A percentile compares a stretch with the other conserved stretches of the same genome.
Conservation (phyloP, 2,329 filamentous ascomycete species). For the Neonectria faginata region DNA sequence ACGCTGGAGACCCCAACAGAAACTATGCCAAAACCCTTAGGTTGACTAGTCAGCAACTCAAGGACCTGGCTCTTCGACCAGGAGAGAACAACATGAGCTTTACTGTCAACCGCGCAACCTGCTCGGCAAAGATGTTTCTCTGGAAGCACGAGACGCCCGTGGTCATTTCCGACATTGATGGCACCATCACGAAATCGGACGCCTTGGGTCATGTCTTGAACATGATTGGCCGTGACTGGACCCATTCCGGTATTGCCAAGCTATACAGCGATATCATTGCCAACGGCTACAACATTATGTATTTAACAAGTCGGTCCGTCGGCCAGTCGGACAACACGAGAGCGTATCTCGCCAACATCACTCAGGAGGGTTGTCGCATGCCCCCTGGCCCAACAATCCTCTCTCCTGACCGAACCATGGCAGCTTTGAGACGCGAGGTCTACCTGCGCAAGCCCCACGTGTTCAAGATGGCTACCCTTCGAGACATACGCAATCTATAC, state of each 20-base stretch:
- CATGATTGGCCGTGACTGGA: constrained; percentile 98
- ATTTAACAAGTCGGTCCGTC: constrained; percentile 92
- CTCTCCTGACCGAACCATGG: constrained; percentile 94
- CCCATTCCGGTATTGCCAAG: constrained; percentile 95
- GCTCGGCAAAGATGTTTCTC: constrained; percentile 90
- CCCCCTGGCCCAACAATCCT: constrained; percentile 94
- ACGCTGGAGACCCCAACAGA: constrained; percentile 75
- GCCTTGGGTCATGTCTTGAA: constrained; percentile 93
- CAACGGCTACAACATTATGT: constrained; percentile 99
- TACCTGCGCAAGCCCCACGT: constrained; percentile 97
- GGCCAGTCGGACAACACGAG: constrained; percentile 93
- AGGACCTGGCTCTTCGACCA: constrained; percentile 81
- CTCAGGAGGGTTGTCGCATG: constrained; percentile 86
- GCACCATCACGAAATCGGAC: constrained; percentile 98
- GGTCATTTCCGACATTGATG: constrained; percentile 98
- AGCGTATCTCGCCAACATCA: constrained; percentile 88
- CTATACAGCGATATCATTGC: constrained; percentile 94
- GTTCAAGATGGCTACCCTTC: constrained; percentile 98
- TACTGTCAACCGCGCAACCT: constrained; percentile 94
- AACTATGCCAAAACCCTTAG: constrained; percentile 98
- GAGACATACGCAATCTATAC: constrained; percentile 93
- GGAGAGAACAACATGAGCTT: constrained; percentile 97
- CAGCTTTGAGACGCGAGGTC: constrained; percentile 89
- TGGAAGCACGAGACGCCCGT: constrained; percentile 94
- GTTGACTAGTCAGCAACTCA: constrained; percentile 94